phyloP scores from a whole-genome alignment of 2,329 filamentous ascomycete genomes.

The Colletotrichum sp. region DNA sequence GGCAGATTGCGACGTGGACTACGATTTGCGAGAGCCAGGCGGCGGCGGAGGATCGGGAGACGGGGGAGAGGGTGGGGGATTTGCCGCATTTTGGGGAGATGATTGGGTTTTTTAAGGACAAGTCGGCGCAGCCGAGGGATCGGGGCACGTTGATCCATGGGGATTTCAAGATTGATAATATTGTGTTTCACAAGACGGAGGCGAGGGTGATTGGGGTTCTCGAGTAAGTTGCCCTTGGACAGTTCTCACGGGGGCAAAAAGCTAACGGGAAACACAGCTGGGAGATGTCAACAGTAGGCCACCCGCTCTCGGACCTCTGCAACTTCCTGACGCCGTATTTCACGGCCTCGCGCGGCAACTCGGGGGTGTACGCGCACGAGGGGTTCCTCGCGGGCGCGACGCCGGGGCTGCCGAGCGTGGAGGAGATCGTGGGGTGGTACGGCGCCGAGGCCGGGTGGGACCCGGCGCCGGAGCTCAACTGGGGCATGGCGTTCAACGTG shows the following conservation, averaged over 20 bases:
- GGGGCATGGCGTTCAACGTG: constrained; percentile 67
- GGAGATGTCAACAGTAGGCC: constrained; percentile 99
- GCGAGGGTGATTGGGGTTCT: constrained; percentile 89
- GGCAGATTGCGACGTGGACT: constrained; percentile 84
- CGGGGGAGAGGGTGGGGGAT: constrained; percentile 75
- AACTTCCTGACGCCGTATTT: constrained; percentile 67
- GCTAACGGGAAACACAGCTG: constrained; percentile 55
- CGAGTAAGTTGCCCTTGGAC: constrained; percentile 57
- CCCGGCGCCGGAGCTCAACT: constrained; percentile 62
- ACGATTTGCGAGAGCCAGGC: constrained; percentile 82
- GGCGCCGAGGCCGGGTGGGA: constrained; percentile 69
- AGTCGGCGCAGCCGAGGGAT: constrained; percentile 75
- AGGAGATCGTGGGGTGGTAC: constrained; percentile 48
- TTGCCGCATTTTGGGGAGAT: constrained; percentile 86
- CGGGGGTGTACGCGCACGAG: constrained; percentile 33
- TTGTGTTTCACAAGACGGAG: constrained; percentile 89
- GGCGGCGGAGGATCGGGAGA: constrained; percentile 76
- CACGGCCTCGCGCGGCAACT: constrained; percentile 34
- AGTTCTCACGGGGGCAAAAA: not conserved
- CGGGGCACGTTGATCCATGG: constrained; percentile 85
- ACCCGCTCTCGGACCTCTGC: constrained; percentile 88
- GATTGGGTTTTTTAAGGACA: constrained; percentile 77
- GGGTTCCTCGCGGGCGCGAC: constrained; percentile 68
- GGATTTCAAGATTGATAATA: constrained; percentile 94
- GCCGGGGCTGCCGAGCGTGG: constrained; percentile 62